A percentile compares a stretch with the other conserved stretches of the same genome.
Evolutionary conservation across 2,329 filamentous ascomycete genomes (phyloP).

Genomic region (Colletotrichum sp.): DNA sequence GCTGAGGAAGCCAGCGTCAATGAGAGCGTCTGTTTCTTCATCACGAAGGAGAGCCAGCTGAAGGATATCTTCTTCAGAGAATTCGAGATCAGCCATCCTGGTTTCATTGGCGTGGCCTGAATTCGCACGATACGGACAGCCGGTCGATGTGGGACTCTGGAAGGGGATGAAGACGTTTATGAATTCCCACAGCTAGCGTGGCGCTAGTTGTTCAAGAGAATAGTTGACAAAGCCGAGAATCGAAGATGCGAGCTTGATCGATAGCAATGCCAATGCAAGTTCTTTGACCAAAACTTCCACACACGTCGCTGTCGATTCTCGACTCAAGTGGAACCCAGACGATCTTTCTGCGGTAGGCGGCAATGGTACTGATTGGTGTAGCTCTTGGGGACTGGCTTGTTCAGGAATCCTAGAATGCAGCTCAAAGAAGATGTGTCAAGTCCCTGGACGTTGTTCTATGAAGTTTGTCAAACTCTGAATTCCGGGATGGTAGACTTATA

Average conservation of each 20-base stretch:
- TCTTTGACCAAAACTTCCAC: neutral
- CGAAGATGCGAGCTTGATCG: neutral
- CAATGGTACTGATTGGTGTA: neutral
- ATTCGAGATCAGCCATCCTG: neutral
- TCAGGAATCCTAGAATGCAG: neutral
- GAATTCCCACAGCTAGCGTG: neutral
- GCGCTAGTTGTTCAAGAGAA: neutral
- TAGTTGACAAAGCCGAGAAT: neutral
- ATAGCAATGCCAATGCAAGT: neutral
- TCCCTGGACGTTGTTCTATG: neutral
- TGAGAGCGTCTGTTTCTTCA: conserved; percentile 31
- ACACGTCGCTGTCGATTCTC: neutral
- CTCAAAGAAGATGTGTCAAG: neutral
- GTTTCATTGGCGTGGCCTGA: neutral
- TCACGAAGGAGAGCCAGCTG: conserved; percentile 31
- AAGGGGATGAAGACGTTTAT: neutral
- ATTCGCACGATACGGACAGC: neutral
- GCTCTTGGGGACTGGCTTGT: neutral
- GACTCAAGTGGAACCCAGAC: neutral
- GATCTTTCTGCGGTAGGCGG: neutral
- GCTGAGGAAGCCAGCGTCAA: conserved; percentile 24
- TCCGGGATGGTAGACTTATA: neutral
- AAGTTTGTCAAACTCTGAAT: neutral
- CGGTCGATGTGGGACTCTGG: neutral
- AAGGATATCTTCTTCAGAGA: conserved; percentile 29